Conservation (phyloP, 106 monocot species). For the Dendrobium nobile region DNA sequence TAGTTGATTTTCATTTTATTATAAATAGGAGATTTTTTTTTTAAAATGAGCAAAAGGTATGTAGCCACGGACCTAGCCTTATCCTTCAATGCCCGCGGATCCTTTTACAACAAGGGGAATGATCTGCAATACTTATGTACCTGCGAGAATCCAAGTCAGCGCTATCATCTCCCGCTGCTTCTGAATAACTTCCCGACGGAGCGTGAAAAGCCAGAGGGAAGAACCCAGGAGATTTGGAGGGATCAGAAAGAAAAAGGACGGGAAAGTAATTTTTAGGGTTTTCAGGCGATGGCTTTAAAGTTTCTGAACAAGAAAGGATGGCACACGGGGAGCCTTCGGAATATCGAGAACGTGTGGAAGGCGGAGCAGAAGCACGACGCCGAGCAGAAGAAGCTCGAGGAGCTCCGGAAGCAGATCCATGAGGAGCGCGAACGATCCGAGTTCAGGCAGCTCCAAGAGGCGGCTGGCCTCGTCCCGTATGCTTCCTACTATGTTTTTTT, state of each 20-base stretch:
- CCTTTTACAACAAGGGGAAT: too few species aligned
- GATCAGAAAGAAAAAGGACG: background rate
- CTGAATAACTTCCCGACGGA: background rate
- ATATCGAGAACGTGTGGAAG: conserved; percentile 99
- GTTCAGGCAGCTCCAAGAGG: conserved; percentile 83
- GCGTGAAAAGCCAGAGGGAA: background rate
- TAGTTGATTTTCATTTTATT: too few species aligned
- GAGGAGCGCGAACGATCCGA: conserved; percentile 87
- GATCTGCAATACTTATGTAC: too few species aligned
- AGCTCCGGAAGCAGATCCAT: conserved; percentile 91
- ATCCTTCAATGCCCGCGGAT: too few species aligned
- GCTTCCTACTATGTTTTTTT: background rate
- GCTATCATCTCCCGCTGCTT: background rate
- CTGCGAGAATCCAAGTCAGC: too few species aligned
- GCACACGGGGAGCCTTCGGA: conserved; percentile 98
- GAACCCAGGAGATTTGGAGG: background rate
- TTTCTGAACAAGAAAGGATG: conserved; percentile 99
- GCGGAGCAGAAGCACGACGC: conserved; percentile 94
- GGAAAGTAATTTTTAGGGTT: background rate
- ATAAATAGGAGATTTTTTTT: too few species aligned
- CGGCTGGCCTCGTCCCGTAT: conserved; percentile 86
- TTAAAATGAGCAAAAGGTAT: too few species aligned
- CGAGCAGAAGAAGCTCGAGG: conserved; percentile 86
- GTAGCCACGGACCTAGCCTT: too few species aligned
- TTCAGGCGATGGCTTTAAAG: conserved; percentile 70